A percentile compares a stretch with the other conserved stretches of the same genome.
phyloP scores from a whole-genome alignment of 805 yeast species.

The Wickerhamomyces hampshirensis region DNA sequence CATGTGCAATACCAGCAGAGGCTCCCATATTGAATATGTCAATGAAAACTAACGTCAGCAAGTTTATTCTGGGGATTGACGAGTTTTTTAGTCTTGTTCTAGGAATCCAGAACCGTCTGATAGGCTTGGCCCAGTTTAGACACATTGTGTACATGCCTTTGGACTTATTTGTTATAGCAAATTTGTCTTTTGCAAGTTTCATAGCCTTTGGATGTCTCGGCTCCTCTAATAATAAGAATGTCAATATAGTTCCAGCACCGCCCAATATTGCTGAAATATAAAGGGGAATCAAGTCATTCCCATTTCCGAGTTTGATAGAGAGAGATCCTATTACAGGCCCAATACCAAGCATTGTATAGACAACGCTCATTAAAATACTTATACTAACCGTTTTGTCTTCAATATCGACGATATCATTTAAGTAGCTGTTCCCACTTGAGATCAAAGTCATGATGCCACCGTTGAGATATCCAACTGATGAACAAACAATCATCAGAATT shows the following conservation, averaged over 20 bases:
- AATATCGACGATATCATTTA: constrained; percentile 16
- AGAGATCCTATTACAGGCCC: constrained; percentile 23
- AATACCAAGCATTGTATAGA: constrained; percentile 18
- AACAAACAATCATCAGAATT: constrained; percentile 6
- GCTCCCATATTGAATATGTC: constrained; percentile 21
- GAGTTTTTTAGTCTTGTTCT: constrained; percentile 10
- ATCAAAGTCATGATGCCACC: constrained; percentile 24
- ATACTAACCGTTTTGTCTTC: constrained; percentile 16
- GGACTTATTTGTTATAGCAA: not conserved
- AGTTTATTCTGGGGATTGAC: constrained; percentile 16
- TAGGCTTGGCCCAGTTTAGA: constrained; percentile 9
- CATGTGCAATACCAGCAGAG: constrained; percentile 20
- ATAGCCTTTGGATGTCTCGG: constrained; percentile 21
- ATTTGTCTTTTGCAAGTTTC: constrained; percentile 9
- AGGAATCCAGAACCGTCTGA: constrained; percentile 19
- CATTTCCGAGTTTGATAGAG: constrained; percentile 9
- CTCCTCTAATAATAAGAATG: constrained; percentile 8
- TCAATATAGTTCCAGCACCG: constrained; percentile 4
- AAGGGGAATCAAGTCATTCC: constrained; percentile 4
- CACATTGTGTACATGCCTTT: not conserved
- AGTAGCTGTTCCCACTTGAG: constrained; percentile 22
- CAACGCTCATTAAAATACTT: constrained; percentile 19
- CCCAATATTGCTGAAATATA: constrained; percentile 9
- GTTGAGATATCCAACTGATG: constrained; percentile 14
- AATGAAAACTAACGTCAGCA: constrained; percentile 15